These are phyloP conservation scores for Sphenostylis stenocarpa DNA, from an alignment of 306 rosid species.

Conservation along the genomic window DNA sequence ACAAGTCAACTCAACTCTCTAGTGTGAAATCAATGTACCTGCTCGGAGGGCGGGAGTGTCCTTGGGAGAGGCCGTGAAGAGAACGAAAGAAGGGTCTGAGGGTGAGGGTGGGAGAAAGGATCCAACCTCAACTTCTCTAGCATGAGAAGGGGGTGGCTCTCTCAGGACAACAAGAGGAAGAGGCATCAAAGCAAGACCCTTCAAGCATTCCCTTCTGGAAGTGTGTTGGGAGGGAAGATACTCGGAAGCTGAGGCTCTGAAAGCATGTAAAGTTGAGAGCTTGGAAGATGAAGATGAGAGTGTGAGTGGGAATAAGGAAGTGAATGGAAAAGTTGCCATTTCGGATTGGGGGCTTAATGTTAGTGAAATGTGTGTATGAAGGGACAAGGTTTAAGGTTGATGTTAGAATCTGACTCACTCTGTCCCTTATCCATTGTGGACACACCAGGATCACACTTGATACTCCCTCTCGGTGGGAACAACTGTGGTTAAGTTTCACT, in stretches of 20 bases:
- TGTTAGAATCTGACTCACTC: not conserved
- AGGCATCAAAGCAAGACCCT: constrained; percentile 50
- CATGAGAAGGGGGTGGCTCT: constrained; percentile 43
- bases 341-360: not conserved
- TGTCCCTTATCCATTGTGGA: constrained; percentile 32
- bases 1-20: not conserved
- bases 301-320: constrained; percentile 30
- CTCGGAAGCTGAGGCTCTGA: constrained; percentile 33
- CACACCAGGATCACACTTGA: constrained; percentile 11
- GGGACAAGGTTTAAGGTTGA: constrained; percentile 33
- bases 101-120: constrained; percentile 73
- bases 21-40: constrained; percentile 50
- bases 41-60: constrained; percentile 99
- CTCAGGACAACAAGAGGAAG: constrained; percentile 49
- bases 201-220: constrained; percentile 67
- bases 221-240: constrained; percentile 27
- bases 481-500: not conserved
- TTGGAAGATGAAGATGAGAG: constrained; percentile 22
- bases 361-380: not conserved
- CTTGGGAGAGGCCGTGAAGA: constrained; percentile 76
- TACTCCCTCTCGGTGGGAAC: not conserved
- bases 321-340: constrained; percentile 50
- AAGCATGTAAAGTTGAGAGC: constrained; percentile 15
- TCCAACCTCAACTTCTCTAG: constrained; percentile 79
- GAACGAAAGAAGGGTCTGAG: constrained; percentile 80